Evolutionary conservation across 164 flowering plant genomes (phyloP), one percentile per base, ranked within the genome.

Genomic region (Pachysandra terminalis): DNA sequence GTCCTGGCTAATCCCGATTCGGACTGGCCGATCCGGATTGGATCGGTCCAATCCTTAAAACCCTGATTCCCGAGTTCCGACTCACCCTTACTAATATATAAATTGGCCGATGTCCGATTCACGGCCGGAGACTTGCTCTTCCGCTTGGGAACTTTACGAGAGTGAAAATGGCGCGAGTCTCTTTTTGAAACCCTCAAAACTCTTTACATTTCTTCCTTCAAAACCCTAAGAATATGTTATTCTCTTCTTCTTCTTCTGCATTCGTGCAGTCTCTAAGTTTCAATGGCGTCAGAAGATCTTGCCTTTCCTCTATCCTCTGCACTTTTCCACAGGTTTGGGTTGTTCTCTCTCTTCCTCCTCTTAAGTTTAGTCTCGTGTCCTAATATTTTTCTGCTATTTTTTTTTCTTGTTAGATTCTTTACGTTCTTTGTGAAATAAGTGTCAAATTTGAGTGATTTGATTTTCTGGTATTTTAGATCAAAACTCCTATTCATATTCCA

Each of bases 281-380:
- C 58, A 60, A 68, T 68, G 64, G 49, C 48, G 9, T 68, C 58
- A 9, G 49, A 21, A 52, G 32, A 32, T 68, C 57, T 45, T 32
- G 26, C 6, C 59, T 14, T 55, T 22, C 68, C 3, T 49, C 57
- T 23, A 6, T 37, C 51, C 19, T 53, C 59, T 61, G 21, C 37
- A 23, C 65, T 24, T 21, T 23, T 26, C 57, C 1, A 9, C 59
- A 68, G 71, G 71, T 67, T 59, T 49, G 56, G 41, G 24, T 17
- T 35, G 3, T 17, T n/a, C 60, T 49, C 59, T 53, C 59, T 35
- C 58, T 61, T 62, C 54, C 23, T 13, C 13, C 19, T 45, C 53
- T 37, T 9, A 9, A 16, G 2, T 27, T 15, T 45, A 13, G 6
- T 45, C 51, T 45, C 17, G 15, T 45, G 16, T 45, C 9, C 51